Conservation (phyloP, 2,329 filamentous ascomycete genomes). For the Stemphylium vesicarium region DNA sequence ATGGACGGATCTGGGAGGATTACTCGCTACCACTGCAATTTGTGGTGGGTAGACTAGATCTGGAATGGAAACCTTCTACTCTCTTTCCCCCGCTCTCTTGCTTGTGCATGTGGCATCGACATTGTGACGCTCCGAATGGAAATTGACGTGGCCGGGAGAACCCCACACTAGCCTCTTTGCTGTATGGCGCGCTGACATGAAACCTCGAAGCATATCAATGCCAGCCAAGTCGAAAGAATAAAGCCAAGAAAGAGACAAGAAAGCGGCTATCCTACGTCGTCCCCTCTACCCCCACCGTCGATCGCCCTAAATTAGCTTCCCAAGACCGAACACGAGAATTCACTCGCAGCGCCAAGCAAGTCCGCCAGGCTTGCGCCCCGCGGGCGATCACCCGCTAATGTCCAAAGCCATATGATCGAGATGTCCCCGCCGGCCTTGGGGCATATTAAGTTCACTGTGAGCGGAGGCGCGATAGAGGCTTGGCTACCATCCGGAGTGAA, state of each 20-base stretch:
- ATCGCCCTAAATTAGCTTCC: not conserved
- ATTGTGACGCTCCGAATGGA: no score
- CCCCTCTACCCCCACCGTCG: not conserved
- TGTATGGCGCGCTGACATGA: no score
- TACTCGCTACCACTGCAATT: no score
- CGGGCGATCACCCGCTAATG: not conserved
- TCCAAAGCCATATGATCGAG: not conserved
- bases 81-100: not conserved
- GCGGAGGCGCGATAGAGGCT: not conserved
- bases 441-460: not conserved
- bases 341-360: not conserved
- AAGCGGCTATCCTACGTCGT: not conserved
- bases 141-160: no score
- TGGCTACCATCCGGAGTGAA: no score
- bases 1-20: not conserved
- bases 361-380: not conserved
- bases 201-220: no score
- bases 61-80: not conserved
- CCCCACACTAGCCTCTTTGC: no score
- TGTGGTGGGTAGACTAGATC: not conserved
- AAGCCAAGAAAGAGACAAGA: not conserved
- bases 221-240: no score
- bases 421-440: not conserved
- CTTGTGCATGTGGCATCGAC: not conserved
- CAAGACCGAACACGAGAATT: slow-evolving; percentile 5